phyloP scores from a whole-genome alignment of 805 yeast genomes.

The Lipomyces sp. region DNA sequence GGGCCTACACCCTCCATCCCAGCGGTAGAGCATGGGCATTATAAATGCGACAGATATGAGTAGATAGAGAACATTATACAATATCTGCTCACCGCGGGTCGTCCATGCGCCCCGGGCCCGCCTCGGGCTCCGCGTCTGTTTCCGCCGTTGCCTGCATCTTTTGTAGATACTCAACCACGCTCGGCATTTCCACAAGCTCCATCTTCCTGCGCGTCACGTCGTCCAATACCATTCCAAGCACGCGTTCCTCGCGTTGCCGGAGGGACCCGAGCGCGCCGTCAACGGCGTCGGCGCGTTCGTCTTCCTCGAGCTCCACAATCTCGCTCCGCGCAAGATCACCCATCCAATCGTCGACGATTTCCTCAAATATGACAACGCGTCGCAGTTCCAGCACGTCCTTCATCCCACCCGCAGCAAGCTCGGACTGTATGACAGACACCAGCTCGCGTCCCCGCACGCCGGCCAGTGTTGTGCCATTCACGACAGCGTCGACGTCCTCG shows the following conservation, averaged over 20 bases:
- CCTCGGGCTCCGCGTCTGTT: not conserved
- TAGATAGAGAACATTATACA: no score
- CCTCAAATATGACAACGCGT: slow-evolving; percentile 14
- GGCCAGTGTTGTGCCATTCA: slow-evolving; percentile 1
- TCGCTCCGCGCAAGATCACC: not conserved
- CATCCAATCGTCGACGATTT: slow-evolving; percentile 15
- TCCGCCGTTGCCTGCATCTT: not conserved
- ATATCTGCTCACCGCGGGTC: no score
- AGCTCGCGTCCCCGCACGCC: slow-evolving; percentile 11
- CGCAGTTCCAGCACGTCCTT: slow-evolving; percentile 17
- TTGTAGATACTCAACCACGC: slow-evolving; percentile 11
- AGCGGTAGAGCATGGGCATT: no score
- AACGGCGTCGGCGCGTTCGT: not conserved
- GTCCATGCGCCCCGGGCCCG: not conserved
- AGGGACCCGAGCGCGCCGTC: slow-evolving; percentile 7
- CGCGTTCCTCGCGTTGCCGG: slow-evolving; percentile 23
- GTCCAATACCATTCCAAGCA: slow-evolving; percentile 5
- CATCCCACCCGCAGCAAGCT: slow-evolving; percentile 8
- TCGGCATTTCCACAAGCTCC: slow-evolving; percentile 7
- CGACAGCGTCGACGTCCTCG: slow-evolving; percentile 12
- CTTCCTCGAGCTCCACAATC: slow-evolving; percentile 2
- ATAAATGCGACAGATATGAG: no score
- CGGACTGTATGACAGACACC: slow-evolving; percentile 4
- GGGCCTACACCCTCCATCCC: no score
- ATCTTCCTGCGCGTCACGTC: slow-evolving; percentile 4